These are phyloP conservation scores for Leishmania mexicana DNA, from an alignment of 208 protist species.

Conservation along the genomic window DNA sequence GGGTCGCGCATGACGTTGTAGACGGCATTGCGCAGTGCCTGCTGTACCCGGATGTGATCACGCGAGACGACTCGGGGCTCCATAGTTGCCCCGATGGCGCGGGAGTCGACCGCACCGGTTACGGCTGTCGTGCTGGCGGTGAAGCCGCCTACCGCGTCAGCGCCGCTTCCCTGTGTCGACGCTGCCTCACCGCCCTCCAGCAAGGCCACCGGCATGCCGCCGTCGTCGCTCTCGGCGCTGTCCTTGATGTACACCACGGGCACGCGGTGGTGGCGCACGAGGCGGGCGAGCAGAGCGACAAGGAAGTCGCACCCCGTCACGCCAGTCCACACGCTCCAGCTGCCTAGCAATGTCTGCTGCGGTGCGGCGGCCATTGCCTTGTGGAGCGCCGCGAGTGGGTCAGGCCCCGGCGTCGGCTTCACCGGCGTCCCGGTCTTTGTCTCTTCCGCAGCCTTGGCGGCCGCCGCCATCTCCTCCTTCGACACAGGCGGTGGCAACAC, in stretches of 20 bases:
- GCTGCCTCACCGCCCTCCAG: conserved; percentile 6
- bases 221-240: conserved; percentile 17
- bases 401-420: neutral
- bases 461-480: conserved; percentile 15
- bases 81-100: conserved; percentile 17
- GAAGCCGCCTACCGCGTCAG: conserved; percentile 2
- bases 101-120: conserved; percentile 1
- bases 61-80: conserved; percentile 46
- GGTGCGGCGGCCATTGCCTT: conserved; percentile 39
- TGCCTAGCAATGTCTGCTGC: conserved; percentile 44
- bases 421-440: conserved; percentile 3
- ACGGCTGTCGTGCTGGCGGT: neutral
- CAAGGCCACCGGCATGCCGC: neutral
- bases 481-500: conserved; percentile 14
- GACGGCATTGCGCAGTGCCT: conserved; percentile 58
- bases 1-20: conserved; percentile 73
- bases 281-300: conserved; percentile 48
- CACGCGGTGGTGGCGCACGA: conserved; percentile 63
- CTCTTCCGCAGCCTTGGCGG: conserved; percentile 13
- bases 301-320: conserved; percentile 62
- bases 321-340: conserved; percentile 55
- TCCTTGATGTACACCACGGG: conserved; percentile 75
- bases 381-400: conserved; percentile 27
- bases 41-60: conserved; percentile 69
- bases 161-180: conserved; percentile 1